These are phyloP conservation scores for Mortierella hygrophila DNA, from an alignment of 192 early-diverging fungal species.

Conservation along the genomic window DNA sequence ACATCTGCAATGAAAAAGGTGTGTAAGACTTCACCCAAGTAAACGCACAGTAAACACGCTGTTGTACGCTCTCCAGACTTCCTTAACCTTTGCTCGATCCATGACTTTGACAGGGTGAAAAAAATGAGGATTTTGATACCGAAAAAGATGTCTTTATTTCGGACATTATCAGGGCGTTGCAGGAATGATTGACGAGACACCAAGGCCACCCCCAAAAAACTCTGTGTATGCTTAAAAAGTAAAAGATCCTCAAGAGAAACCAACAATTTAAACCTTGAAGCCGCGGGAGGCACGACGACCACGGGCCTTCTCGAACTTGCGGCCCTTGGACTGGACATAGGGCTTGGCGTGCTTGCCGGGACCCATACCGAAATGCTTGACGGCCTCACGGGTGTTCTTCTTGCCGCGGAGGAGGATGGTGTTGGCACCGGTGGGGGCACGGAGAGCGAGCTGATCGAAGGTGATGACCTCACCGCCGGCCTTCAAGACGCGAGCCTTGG, in stretches of 20 bases:
- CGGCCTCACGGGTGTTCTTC: slow-evolving; percentile 95
- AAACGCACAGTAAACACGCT: too few relatives aligned
- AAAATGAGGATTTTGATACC: neutral
- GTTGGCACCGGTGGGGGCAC: slow-evolving; percentile 97
- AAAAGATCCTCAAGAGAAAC: neutral
- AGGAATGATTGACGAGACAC: slow-evolving; percentile 32
- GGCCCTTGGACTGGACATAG: slow-evolving; percentile 98
- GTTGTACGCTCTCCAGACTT: neutral
- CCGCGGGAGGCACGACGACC: slow-evolving; percentile 99
- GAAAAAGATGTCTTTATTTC: slow-evolving; percentile 42
- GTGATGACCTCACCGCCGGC: slow-evolving; percentile 99
- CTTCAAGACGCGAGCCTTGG: slow-evolving; percentile 97
- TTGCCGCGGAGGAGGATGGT: slow-evolving; percentile 96
- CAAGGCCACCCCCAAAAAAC: slow-evolving; percentile 10
- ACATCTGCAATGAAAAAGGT: neutral
- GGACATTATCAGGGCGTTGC: slow-evolving; percentile 21
- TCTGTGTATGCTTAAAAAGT: neutral
- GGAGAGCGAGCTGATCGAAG: slow-evolving; percentile 98
- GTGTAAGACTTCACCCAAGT: too few relatives aligned
- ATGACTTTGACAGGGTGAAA: neutral
- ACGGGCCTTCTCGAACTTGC: slow-evolving; percentile 99
- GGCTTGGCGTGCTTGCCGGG: slow-evolving; percentile 71
- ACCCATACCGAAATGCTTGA: slow-evolving; percentile 97
- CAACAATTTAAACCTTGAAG: slow-evolving; percentile 88
- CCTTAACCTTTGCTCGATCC: too few relatives aligned